Conservation (phyloP, 2,329 filamentous ascomycete species). For the Cladophialophora yegresii region DNA sequence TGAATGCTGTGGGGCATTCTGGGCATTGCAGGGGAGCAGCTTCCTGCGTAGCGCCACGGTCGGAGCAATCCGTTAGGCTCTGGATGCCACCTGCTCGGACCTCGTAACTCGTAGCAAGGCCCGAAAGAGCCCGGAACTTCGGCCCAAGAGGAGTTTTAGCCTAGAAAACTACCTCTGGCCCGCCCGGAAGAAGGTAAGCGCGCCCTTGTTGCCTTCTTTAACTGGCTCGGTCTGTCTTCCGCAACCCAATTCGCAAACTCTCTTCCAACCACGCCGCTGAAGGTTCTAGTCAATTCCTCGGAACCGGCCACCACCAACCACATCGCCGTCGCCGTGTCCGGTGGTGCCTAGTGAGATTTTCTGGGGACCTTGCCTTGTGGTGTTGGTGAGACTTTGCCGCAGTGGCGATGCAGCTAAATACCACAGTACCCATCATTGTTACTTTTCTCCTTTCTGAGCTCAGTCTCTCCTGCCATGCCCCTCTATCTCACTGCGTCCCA, state of each 20-base stretch:
- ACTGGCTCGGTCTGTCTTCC: constrained; percentile 22
- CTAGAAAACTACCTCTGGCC: not conserved
- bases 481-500: constrained; percentile 52
- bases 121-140: not conserved
- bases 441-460: not conserved
- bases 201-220: not conserved
- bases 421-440: not conserved
- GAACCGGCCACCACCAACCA: constrained; percentile 3
- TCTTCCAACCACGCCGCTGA: constrained; percentile 19
- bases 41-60: not conserved
- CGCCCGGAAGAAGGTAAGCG: constrained; percentile 4
- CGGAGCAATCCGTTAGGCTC: not conserved
- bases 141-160: not conserved
- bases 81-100: not conserved
- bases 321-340: not conserved
- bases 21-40: not conserved
- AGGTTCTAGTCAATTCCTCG: not conserved
- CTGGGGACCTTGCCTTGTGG: not conserved
- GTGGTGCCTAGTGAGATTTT: not conserved
- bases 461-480: constrained; percentile 43
- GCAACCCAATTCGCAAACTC: constrained; percentile 19
- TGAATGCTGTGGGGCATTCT: not conserved
- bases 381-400: not conserved
- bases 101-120: not conserved
- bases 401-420: not conserved